phyloP scores from a whole-genome alignment of 2,329 filamentous ascomycete genomes.

The Ophiostoma himal-ulmi region DNA sequence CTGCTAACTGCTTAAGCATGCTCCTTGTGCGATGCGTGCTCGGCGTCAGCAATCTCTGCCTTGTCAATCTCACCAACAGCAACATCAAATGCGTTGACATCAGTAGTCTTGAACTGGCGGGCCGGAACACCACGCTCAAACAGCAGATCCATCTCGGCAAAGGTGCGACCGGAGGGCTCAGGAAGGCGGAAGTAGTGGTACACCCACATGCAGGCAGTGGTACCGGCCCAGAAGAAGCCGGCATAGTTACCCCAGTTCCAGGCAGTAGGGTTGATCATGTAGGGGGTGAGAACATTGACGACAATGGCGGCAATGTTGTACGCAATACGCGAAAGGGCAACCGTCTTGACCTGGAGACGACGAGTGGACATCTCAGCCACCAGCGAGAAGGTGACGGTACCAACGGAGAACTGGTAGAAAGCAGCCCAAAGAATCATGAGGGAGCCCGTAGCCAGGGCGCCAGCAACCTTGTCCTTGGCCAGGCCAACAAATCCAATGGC shows the following conservation, averaged over 20 bases:
- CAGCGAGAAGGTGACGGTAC: constrained; percentile 28
- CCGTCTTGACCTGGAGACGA: constrained; percentile 42
- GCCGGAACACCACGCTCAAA: constrained; percentile 44
- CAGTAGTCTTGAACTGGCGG: constrained; percentile 29
- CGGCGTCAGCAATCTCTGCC: neutral
- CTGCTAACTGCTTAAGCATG: neutral
- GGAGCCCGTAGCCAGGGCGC: constrained; percentile 44
- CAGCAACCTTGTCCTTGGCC: constrained; percentile 38
- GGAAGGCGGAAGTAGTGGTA: constrained; percentile 50
- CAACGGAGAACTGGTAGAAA: constrained; percentile 43
- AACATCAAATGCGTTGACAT: constrained; percentile 19
- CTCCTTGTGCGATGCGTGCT: neutral
- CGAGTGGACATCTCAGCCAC: constrained; percentile 42
- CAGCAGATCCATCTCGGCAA: constrained; percentile 50
- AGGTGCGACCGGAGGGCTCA: constrained; percentile 49
- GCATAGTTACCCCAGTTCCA: constrained; percentile 46
- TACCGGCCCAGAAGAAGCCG: constrained; percentile 43
- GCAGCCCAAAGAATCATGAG: constrained; percentile 42
- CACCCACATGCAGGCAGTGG: constrained; percentile 41
- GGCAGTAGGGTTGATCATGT: constrained; percentile 42
- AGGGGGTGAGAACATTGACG: constrained; percentile 42
- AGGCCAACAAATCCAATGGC: constrained; percentile 34
- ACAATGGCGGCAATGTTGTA: constrained; percentile 47
- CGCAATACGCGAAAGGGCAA: constrained; percentile 40
- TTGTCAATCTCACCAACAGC: constrained; percentile 14